Conservation (phyloP, 495 filamentous ascomycete species). For the Platismatia glauca region DNA sequence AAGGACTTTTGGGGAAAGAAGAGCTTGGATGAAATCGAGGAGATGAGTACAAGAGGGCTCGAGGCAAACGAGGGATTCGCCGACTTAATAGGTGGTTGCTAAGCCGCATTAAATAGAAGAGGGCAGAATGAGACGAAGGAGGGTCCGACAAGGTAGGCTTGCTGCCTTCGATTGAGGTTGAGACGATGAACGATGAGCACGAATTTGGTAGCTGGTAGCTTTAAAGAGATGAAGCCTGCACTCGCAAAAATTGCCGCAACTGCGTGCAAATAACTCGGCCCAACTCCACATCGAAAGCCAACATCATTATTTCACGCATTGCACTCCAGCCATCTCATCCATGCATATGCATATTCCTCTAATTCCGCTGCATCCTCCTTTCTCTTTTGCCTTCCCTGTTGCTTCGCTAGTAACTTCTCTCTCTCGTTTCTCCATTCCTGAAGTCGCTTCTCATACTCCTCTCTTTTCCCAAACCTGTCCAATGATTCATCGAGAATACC, state of each 20-base stretch:
- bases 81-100: slow-evolving; percentile 11
- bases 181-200: background rate
- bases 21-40: slow-evolving; percentile 53
- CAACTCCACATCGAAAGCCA: background rate
- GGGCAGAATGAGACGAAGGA: background rate
- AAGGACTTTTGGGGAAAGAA: slow-evolving; percentile 67
- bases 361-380: slow-evolving; percentile 10
- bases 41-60: background rate
- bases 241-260: no score
- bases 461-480: slow-evolving; percentile 12
- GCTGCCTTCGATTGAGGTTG: background rate
- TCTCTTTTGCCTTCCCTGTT: slow-evolving; percentile 4
- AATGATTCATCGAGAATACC: slow-evolving; percentile 14
- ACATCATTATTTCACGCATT: background rate
- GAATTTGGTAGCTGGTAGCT: background rate
- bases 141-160: background rate
- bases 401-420: slow-evolving; percentile 13
- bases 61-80: background rate
- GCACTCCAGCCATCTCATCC: slow-evolving; percentile 15
- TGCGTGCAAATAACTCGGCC: background rate
- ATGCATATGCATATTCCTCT: slow-evolving; percentile 20
- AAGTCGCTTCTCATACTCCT: slow-evolving; percentile 14
- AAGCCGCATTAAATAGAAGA: background rate
- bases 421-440: slow-evolving; percentile 18
- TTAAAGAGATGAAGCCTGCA: background rate